Conservation (phyloP, 2,329 filamentous ascomycete genomes). For the Dothiorella sarmentorum region DNA sequence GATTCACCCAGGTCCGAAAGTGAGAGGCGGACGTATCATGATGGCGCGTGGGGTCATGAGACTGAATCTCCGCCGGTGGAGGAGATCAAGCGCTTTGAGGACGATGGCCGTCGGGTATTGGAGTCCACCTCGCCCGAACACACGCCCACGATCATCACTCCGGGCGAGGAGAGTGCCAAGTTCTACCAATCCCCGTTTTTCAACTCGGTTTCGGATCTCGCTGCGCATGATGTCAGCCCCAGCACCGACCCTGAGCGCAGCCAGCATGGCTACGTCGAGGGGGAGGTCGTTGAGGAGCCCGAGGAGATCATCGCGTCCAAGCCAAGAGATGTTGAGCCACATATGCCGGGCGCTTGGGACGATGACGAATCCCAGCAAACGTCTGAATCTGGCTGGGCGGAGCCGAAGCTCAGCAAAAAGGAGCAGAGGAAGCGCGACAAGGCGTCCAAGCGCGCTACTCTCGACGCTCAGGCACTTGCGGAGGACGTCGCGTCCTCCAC, state of each 20-base stretch:
- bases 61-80: constrained; percentile 20
- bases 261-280: constrained; percentile 33
- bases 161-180: constrained; percentile 10
- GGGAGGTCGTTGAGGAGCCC: constrained; percentile 46
- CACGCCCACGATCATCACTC: constrained; percentile 21
- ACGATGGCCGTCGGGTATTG: constrained; percentile 18
- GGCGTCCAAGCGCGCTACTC: constrained; percentile 13
- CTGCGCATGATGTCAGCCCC: constrained; percentile 21
- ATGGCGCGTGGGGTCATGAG: constrained; percentile 17
- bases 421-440: constrained; percentile 28
- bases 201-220: constrained; percentile 41
- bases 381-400: neutral
- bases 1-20: constrained; percentile 31
- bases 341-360: constrained; percentile 62
- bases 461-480: constrained; percentile 24
- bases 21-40: constrained; percentile 31
- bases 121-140: constrained; percentile 23
- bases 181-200: constrained; percentile 40
- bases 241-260: constrained; percentile 25
- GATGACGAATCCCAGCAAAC: constrained; percentile 33
- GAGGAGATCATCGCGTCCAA: constrained; percentile 44
- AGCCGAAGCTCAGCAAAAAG: constrained; percentile 30
- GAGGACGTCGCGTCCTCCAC: constrained; percentile 6
- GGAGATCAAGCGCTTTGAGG: constrained; percentile 29
- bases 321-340: constrained; percentile 42